Evolutionary conservation across 139 green algal genomes (phyloP).

Genomic region (Chlamydomonas applanata): DNA sequence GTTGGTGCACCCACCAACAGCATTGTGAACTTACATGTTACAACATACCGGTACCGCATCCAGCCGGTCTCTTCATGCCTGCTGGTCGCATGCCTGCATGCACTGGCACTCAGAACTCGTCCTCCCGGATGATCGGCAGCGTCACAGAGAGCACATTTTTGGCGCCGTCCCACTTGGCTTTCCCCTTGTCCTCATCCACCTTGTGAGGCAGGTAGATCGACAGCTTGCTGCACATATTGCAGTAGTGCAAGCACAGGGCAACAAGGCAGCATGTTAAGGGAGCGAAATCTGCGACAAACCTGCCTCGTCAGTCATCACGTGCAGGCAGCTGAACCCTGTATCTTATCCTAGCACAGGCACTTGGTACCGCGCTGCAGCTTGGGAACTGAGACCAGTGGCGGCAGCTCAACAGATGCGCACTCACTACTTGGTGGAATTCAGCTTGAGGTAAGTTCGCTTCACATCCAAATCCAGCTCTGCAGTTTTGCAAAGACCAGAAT

Average conservation of each 20-base stretch:
- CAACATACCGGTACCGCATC: no score
- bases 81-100: no score
- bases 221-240: conserved; percentile 39
- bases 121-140: conserved; percentile 35
- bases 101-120: conserved; percentile 25
- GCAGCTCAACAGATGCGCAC: background rate
- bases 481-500: background rate
- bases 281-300: background rate
- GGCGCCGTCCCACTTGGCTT: conserved; percentile 54
- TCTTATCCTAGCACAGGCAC: no score
- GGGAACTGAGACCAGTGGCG: background rate
- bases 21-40: no score
- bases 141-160: conserved; percentile 33
- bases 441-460: conserved; percentile 44
- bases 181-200: conserved; percentile 50
- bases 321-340: background rate
- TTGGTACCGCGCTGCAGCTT: no score
- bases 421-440: conserved; percentile 51
- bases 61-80: no score
- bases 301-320: background rate
- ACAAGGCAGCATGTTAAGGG: background rate
- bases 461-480: conserved; percentile 62
- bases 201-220: conserved; percentile 50
- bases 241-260: background rate
- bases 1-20: no score